These are phyloP conservation scores for Coniophora puteana DNA, from an alignment of 1,284 basidiomycete genomes.

Conservation along the genomic window DNA sequence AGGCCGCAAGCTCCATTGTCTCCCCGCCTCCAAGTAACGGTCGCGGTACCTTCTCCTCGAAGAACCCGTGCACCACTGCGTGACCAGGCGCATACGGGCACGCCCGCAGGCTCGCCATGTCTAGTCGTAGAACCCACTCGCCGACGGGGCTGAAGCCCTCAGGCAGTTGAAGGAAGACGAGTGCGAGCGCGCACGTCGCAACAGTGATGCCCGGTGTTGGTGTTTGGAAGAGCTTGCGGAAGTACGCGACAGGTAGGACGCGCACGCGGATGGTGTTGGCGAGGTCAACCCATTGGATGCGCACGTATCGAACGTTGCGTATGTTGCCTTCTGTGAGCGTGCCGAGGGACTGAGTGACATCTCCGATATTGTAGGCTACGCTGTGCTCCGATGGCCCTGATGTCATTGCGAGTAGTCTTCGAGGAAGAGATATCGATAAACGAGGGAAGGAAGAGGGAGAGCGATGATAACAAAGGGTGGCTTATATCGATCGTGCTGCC, in stretches of 20 bases:
- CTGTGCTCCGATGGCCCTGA: no score
- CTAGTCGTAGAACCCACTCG: slow-evolving; percentile 54
- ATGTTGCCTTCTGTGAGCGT: no score
- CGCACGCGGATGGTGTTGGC: slow-evolving; percentile 53
- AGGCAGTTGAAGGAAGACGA: slow-evolving; percentile 35
- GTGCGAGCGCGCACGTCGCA: slow-evolving; percentile 33
- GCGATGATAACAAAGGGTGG: no score
- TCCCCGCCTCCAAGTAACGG: no score
- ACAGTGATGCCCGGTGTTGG: slow-evolving; percentile 48
- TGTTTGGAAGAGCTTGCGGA: slow-evolving; percentile 46
- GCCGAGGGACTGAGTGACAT: no score
- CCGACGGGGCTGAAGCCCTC: slow-evolving; percentile 40
- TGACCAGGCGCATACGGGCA: slow-evolving; percentile 56
- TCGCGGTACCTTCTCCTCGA: slow-evolving; percentile 50
- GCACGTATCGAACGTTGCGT: slow-evolving; percentile 34
- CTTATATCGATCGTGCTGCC: no score
- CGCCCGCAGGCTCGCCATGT: slow-evolving; percentile 45
- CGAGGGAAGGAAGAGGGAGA: no score
- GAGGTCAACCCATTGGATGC: slow-evolving; percentile 60
- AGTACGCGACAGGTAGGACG: slow-evolving; percentile 51
- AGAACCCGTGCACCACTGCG: slow-evolving; percentile 59
- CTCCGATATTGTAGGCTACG: no score
- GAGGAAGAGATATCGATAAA: no score
- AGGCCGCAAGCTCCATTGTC: slow-evolving; percentile 41
- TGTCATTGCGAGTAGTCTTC: no score